phyloP scores from a whole-genome alignment of 176 grass and related monocot species.

The Eragrostis curvula region DNA sequence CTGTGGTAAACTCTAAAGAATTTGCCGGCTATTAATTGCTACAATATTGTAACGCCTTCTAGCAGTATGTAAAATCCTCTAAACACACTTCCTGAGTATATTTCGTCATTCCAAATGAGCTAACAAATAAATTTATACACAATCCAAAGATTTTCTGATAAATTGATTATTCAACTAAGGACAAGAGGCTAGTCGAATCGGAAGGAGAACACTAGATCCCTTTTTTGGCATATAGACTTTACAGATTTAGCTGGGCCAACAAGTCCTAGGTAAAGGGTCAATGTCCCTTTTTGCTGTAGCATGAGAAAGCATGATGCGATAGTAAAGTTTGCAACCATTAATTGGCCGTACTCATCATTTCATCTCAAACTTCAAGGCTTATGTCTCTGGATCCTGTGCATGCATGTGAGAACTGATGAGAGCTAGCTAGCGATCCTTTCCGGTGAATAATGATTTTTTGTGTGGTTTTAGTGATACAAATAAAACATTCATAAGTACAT shows the following conservation, averaged over 20 bases:
- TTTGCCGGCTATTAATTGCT: neutral
- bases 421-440: neutral
- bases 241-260: conserved; percentile 5
- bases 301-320: neutral
- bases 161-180: neutral
- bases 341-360: neutral
- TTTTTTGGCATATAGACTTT: conserved; percentile 10
- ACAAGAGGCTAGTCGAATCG: neutral
- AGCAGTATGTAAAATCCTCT: too few species aligned
- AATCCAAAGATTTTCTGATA: neutral
- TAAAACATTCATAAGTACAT: too few species aligned
- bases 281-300: neutral
- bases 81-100: too few species aligned
- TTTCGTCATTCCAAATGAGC: too few species aligned
- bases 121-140: too few species aligned
- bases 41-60: neutral
- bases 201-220: conserved; percentile 11
- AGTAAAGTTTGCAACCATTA: neutral
- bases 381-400: neutral
- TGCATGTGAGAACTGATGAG: neutral
- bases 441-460: neutral
- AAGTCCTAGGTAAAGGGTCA: neutral
- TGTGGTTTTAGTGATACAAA: neutral
- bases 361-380: too few species aligned
- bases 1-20: neutral